Evolutionary conservation across 345 rosid species (phyloP).

Genomic region (Brassica incana): DNA sequence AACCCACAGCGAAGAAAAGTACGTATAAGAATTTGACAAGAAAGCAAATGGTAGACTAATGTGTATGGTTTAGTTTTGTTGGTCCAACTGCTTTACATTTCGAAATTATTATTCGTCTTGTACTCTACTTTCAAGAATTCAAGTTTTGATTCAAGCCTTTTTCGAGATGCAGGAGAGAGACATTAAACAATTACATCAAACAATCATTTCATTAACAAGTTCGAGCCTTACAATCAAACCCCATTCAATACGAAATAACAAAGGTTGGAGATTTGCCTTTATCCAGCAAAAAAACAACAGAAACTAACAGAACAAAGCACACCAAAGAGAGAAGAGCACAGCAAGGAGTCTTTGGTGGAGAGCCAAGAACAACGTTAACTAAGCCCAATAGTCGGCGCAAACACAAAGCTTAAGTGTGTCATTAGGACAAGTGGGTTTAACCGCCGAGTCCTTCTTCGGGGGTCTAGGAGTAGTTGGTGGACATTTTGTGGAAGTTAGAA

Average conservation of each 20-base stretch:
- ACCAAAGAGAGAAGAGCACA: slow-evolving; percentile 44
- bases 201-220: slow-evolving; percentile 1
- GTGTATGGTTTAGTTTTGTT: not conserved
- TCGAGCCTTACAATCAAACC: not conserved
- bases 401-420: slow-evolving; percentile 70
- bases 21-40: not conserved
- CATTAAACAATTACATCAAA: not conserved
- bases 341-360: slow-evolving; percentile 61
- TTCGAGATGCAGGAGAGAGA: not conserved
- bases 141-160: not conserved
- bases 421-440: slow-evolving; percentile 51
- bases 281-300: not conserved
- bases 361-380: slow-evolving; percentile 49
- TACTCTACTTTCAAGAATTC: not conserved
- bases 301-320: not conserved
- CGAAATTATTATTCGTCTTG: not conserved
- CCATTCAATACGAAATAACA: slow-evolving; percentile 1
- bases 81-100: not conserved
- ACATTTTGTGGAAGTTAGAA: slow-evolving; percentile 52
- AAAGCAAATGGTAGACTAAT: not conserved
- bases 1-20: not conserved
- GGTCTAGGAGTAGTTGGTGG: slow-evolving; percentile 45
- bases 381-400: slow-evolving; percentile 55
- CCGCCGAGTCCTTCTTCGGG: slow-evolving; percentile 33
- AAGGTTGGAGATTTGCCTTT: not conserved